These are phyloP conservation scores for Colletotrichum coccodes DNA, from an alignment of 2,329 filamentous ascomycete species.

Conservation along the genomic window DNA sequence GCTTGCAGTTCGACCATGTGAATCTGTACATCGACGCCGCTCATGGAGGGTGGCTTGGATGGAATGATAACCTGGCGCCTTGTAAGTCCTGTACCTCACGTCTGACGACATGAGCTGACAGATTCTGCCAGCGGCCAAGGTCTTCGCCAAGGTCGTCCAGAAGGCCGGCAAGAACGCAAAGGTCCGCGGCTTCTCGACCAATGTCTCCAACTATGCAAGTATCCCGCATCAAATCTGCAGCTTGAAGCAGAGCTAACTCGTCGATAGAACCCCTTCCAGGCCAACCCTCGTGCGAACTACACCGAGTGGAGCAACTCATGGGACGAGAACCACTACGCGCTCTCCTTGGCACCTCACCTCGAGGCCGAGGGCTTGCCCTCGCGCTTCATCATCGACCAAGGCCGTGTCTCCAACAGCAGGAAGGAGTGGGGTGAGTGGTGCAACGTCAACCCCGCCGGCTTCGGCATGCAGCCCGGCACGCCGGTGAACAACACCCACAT, in stretches of 20 bases:
- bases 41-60: conserved; percentile 55
- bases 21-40: conserved; percentile 53
- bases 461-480: conserved; percentile 48
- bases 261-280: conserved; percentile 44
- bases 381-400: conserved; percentile 57
- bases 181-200: conserved; percentile 54
- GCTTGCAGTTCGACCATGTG: conserved; percentile 49
- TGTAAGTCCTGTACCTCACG: conserved; percentile 35
- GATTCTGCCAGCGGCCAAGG: conserved; percentile 45
- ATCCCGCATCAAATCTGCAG: not conserved
- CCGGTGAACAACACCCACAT: conserved; percentile 47
- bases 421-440: conserved; percentile 56
- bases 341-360: conserved; percentile 49
- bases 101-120: conserved; percentile 3
- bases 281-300: conserved; percentile 49
- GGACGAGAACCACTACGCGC: conserved; percentile 53
- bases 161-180: conserved; percentile 42
- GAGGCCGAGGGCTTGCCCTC: conserved; percentile 50
- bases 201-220: conserved; percentile 52
- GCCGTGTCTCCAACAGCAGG: conserved; percentile 50
- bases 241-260: not conserved
- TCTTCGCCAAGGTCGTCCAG: conserved; percentile 51
- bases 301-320: conserved; percentile 51
- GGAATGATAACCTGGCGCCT: conserved; percentile 49
- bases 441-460: conserved; percentile 52